phyloP scores from a whole-genome alignment of 2,329 filamentous ascomycete species.

The Aureobasidium sp. region DNA sequence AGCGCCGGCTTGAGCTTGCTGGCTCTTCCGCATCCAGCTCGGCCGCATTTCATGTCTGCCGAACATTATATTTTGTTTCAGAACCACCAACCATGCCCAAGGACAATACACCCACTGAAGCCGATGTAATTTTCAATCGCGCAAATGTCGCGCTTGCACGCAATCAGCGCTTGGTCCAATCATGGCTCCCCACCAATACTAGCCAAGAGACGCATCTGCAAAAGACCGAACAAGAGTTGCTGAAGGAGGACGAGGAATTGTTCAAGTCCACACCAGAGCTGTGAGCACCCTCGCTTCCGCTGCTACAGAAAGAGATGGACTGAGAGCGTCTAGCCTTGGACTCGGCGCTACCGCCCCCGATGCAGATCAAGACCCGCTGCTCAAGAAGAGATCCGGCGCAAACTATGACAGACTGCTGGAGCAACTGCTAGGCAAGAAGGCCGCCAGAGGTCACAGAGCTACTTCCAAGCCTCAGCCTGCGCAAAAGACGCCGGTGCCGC shows the following conservation, averaged over 20 bases:
- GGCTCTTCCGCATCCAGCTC: background rate
- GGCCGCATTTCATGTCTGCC: background rate
- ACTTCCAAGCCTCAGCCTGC: conserved; percentile 16
- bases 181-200: conserved; percentile 47
- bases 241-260: conserved; percentile 48
- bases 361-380: conserved; percentile 30
- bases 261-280: conserved; percentile 48
- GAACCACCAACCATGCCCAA: background rate
- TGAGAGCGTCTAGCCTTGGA: conserved; percentile 28
- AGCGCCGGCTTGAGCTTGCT: background rate
- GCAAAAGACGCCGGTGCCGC: conserved; percentile 5
- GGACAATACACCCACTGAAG: conserved; percentile 20
- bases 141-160: conserved; percentile 48
- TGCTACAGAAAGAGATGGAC: conserved; percentile 12
- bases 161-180: conserved; percentile 47
- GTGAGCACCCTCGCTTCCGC: conserved; percentile 31
- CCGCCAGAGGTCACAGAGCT: conserved; percentile 26
- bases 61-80: background rate
- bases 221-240: conserved; percentile 39
- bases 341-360: conserved; percentile 32
- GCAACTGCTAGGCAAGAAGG: conserved; percentile 37
- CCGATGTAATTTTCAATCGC: conserved; percentile 50
- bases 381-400: conserved; percentile 29
- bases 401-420: conserved; percentile 39
- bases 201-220: conserved; percentile 31